Percentiles rank a stretch among this genome's conserved stretches.
Evolutionary conservation across 257 asterid genomes (phyloP).

Genomic region (Linderniella brevidens): DNA sequence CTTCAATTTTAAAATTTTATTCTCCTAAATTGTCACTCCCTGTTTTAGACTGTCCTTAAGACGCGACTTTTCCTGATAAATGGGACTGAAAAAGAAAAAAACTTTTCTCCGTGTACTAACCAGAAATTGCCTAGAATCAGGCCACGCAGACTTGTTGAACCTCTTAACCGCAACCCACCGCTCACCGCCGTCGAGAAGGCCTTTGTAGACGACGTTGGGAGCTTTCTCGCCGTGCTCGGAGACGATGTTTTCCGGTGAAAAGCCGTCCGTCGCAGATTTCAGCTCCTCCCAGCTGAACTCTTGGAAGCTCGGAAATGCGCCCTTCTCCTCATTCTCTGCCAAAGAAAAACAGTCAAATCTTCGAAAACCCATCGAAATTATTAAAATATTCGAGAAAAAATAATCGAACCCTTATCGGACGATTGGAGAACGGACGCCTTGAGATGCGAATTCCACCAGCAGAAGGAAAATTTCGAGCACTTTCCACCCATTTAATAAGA

Average conservation of each 20-base stretch:
- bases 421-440: conserved; percentile 42
- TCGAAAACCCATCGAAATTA: too few relatives aligned
- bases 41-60: conserved; percentile 44
- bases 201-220: conserved; percentile 83
- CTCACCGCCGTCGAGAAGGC: conserved; percentile 61
- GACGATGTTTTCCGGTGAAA: conserved; percentile 81
- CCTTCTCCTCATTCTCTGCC: conserved; percentile 38
- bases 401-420: conserved; percentile 30
- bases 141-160: conserved; percentile 85
- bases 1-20: too few relatives aligned
- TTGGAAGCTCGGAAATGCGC: conserved; percentile 23
- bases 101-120: conserved; percentile 44
- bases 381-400: too few relatives aligned
- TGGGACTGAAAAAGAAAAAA: conserved; percentile 24
- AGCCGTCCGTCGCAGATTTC: conserved; percentile 46
- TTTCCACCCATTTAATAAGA: conserved; percentile 31
- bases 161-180: conserved; percentile 82
- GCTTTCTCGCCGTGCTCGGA: conserved; percentile 98
- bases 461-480: conserved; percentile 40
- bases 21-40: conserved; percentile 22
- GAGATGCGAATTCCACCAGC: conserved; percentile 44
- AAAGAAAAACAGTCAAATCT: too few relatives aligned
- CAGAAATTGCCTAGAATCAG: conserved; percentile 73
- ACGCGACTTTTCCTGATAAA: conserved; percentile 39
- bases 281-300: conserved; percentile 43